phyloP scores from a whole-genome alignment of 169 alveolate species.

The Plasmodium malariae region DNA sequence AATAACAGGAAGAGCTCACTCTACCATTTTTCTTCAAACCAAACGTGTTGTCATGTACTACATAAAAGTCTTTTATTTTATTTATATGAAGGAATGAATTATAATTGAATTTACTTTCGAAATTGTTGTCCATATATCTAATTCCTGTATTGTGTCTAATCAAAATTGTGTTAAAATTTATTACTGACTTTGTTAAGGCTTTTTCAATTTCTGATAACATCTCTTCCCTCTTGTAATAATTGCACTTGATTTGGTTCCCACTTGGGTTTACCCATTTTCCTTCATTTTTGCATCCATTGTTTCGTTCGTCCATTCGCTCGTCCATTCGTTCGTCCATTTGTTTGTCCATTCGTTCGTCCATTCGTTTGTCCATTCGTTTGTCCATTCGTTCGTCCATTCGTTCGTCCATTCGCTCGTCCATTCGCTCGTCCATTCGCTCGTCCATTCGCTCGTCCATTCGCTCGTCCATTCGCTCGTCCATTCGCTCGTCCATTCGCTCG shows the following conservation, averaged over 20 bases:
- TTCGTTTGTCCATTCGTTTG: neutral
- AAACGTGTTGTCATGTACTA: neutral
- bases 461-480: too few species aligned
- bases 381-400: neutral
- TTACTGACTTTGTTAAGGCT: neutral
- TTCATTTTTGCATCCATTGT: neutral
- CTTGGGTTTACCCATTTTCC: too few species aligned
- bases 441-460: too few species aligned
- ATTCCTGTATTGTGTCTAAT: conserved; percentile 37
- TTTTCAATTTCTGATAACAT: conserved; percentile 25
- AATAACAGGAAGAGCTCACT: neutral
- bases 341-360: neutral
- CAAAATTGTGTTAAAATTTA: conserved; percentile 42
- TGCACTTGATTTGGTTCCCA: neutral
- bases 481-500: too few species aligned
- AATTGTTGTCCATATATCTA: conserved; percentile 11
- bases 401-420: neutral
- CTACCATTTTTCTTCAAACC: conserved; percentile 3
- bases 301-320: too few species aligned
- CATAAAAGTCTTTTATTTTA: conserved; percentile 13
- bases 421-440: too few species aligned
- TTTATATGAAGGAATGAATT: conserved; percentile 20
- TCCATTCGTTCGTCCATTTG: neutral
- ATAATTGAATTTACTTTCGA: conserved; percentile 19
- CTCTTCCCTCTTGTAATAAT: neutral